Evolutionary conservation across 441 rosid genomes (phyloP).

Genomic region (Adansonia madagascariensis): DNA sequence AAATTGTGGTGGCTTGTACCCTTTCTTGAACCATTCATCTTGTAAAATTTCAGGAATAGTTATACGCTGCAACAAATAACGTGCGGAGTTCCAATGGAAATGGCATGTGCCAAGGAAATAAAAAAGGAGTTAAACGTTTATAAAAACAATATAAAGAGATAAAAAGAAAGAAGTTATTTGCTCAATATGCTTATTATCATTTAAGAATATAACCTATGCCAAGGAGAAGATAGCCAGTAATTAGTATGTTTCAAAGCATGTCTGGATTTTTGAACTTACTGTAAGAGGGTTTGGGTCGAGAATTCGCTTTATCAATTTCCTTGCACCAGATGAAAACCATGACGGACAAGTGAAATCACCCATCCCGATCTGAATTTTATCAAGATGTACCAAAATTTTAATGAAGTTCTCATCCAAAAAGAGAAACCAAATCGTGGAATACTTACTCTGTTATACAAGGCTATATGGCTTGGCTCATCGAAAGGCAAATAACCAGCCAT

Average conservation of each 20-base stretch:
- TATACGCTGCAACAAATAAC: constrained; percentile 54
- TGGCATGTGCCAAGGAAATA: background rate
- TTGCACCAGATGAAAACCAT: constrained; percentile 74
- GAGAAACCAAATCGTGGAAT: background rate
- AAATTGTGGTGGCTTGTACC: constrained; percentile 67
- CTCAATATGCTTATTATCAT: constrained; percentile 14
- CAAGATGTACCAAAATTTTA: constrained; percentile 10
- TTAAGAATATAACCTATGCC: background rate
- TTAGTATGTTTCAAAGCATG: background rate
- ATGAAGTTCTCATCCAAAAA: background rate
- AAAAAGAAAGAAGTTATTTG: background rate
- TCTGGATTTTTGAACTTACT: constrained; percentile 47
- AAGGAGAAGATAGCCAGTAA: background rate
- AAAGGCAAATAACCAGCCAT: constrained; percentile 79
- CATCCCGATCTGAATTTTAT: constrained; percentile 54
- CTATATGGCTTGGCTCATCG: constrained; percentile 55
- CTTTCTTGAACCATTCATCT: constrained; percentile 85
- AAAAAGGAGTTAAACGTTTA: background rate
- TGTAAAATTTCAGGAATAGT: constrained; percentile 66
- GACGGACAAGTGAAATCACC: constrained; percentile 70
- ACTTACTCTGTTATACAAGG: constrained; percentile 55
- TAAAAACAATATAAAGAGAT: background rate
- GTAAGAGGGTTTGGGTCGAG: constrained; percentile 83
- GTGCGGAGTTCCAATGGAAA: background rate
- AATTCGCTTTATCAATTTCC: constrained; percentile 64